Evolutionary conservation across 2,329 filamentous ascomycete genomes (phyloP).

Genomic region (Aspergillus quadrilineatus): DNA sequence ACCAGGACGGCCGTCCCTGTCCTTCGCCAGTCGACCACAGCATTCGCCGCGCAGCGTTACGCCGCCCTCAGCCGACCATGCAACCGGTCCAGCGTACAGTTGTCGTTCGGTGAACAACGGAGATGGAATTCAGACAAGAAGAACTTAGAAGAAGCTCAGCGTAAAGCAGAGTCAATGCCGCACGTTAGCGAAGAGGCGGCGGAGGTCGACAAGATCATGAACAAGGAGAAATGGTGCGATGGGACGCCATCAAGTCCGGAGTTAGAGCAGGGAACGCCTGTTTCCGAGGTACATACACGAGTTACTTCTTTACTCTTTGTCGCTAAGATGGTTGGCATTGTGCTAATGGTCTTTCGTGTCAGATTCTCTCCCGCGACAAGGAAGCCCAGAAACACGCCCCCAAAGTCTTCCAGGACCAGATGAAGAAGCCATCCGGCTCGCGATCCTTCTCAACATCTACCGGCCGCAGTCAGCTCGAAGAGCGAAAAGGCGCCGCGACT

Average conservation of each 20-base stretch:
- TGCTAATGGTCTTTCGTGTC: neutral
- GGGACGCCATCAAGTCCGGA: slow-evolving; percentile 54
- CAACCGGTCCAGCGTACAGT: slow-evolving; percentile 22
- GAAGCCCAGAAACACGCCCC: slow-evolving; percentile 62
- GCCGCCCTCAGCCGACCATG: slow-evolving; percentile 19
- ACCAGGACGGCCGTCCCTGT: slow-evolving; percentile 32
- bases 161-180: slow-evolving; percentile 53
- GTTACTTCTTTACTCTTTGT: neutral
- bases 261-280: slow-evolving; percentile 63
- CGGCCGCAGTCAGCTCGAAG: slow-evolving; percentile 36
- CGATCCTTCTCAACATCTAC: slow-evolving; percentile 60
- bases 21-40: slow-evolving; percentile 31
- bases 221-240: slow-evolving; percentile 39
- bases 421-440: slow-evolving; percentile 35
- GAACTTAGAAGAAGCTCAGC: slow-evolving; percentile 32
- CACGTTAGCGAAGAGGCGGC: slow-evolving; percentile 67
- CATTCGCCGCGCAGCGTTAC: slow-evolving; percentile 22
- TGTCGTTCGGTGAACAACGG: slow-evolving; percentile 23
- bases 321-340: neutral
- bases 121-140: slow-evolving; percentile 37
- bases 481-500: neutral
- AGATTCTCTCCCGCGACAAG: slow-evolving; percentile 65
- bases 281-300: slow-evolving; percentile 56
- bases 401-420: slow-evolving; percentile 64
- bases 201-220: slow-evolving; percentile 58